Evolutionary conservation across 306 rosid species (phyloP).

Genomic region (Prunus armeniaca): DNA sequence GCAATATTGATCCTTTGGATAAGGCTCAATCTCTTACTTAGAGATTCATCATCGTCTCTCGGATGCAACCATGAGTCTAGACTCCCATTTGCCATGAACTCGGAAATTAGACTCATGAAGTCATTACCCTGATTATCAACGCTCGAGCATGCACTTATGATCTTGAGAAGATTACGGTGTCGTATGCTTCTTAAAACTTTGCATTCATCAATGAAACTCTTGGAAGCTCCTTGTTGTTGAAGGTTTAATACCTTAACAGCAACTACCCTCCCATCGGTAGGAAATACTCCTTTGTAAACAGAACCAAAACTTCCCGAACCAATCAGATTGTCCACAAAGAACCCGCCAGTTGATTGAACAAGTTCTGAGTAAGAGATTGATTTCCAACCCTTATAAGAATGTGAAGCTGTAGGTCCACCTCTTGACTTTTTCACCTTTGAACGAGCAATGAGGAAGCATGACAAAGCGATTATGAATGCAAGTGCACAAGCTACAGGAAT

Average conservation of each 20-base stretch:
- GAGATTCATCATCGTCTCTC: background rate
- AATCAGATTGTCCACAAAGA: background rate
- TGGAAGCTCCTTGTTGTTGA: background rate
- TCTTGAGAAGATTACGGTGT: constrained; percentile 35
- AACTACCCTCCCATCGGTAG: no score
- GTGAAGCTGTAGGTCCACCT: background rate
- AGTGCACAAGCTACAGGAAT: constrained; percentile 1
- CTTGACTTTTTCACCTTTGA: background rate
- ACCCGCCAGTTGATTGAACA: background rate
- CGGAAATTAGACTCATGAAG: constrained; percentile 34
- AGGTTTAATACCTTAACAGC: no score
- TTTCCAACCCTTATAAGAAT: background rate
- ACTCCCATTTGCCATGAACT: constrained; percentile 36
- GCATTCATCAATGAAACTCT: background rate
- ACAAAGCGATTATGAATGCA: background rate
- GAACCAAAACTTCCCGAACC: constrained; percentile 1
- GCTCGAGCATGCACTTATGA: constrained; percentile 33
- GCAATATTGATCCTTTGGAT: constrained; percentile 6
- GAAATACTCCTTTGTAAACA: no score
- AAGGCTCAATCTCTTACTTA: constrained; percentile 20
- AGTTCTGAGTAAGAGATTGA: background rate
- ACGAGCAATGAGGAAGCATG: background rate
- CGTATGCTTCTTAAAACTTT: background rate
- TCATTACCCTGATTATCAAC: constrained; percentile 18
- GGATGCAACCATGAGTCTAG: constrained; percentile 28